Evolutionary conservation across 1,284 basidiomycete genomes (phyloP).

Genomic region (Flammula alnicola): DNA sequence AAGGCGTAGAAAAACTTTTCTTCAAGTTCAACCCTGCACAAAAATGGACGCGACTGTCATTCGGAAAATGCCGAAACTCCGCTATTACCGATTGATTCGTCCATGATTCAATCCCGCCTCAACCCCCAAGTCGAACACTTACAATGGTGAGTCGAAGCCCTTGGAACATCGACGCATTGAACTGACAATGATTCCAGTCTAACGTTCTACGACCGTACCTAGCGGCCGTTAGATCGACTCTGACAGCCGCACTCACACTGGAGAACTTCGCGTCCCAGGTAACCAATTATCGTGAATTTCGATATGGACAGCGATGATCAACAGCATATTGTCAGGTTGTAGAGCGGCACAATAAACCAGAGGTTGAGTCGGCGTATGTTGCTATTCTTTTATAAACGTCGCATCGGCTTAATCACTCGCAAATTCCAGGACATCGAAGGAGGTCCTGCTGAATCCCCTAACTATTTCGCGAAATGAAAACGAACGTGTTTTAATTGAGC

Average conservation of each 20-base stretch:
- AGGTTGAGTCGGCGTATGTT: constrained; percentile 83
- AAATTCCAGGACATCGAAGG: constrained; percentile 77
- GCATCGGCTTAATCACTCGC: constrained; percentile 10
- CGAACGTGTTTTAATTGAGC: constrained; percentile 96
- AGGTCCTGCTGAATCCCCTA: constrained; percentile 92
- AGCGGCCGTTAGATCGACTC: constrained; percentile 91
- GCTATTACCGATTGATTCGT: constrained; percentile 21
- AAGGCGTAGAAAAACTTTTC: constrained; percentile 23
- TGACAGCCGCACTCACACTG: constrained; percentile 96
- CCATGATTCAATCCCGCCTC: constrained; percentile 1
- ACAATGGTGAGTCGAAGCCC: constrained; percentile 50
- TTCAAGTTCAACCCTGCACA: constrained; percentile 5
- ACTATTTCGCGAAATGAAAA: constrained; percentile 96
- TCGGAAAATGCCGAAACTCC: constrained; percentile 32
- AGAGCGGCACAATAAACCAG: constrained; percentile 96
- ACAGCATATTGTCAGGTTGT: constrained; percentile 68
- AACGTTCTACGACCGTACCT: constrained; percentile 93
- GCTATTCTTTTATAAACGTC: neutral
- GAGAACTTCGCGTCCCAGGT: constrained; percentile 99
- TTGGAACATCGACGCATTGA: neutral
- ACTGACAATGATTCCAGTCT: constrained; percentile 47
- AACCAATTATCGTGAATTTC: constrained; percentile 22
- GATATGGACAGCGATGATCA: constrained; percentile 15
- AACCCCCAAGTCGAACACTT: constrained; percentile 4
- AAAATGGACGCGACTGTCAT: constrained; percentile 8